phyloP scores from a whole-genome alignment of 2,329 filamentous ascomycete species.

The Scopulariopsis brevicaulis region DNA sequence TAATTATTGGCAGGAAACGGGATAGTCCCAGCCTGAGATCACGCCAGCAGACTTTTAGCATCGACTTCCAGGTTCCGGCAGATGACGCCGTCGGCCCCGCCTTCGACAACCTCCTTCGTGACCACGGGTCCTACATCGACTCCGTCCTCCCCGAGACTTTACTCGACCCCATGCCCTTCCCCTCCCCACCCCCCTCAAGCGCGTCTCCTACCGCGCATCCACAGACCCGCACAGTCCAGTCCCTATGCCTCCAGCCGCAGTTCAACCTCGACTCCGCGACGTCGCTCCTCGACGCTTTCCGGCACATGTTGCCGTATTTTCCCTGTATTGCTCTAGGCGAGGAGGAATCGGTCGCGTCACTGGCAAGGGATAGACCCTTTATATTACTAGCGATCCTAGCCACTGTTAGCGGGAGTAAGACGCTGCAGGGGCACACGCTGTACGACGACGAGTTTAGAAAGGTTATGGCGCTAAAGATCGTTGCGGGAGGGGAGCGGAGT shows the following conservation, averaged over 20 bases:
- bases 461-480: constrained; percentile 42
- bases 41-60: constrained; percentile 29
- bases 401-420: constrained; percentile 29
- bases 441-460: constrained; percentile 49
- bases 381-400: constrained; percentile 38
- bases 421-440: constrained; percentile 37
- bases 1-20: background rate
- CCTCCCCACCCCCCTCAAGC: constrained; percentile 12
- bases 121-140: constrained; percentile 30
- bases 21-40: constrained; percentile 2
- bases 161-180: constrained; percentile 6
- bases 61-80: constrained; percentile 35
- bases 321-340: constrained; percentile 29
- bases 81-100: constrained; percentile 23
- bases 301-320: constrained; percentile 27
- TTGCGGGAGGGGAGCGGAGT: constrained; percentile 43
- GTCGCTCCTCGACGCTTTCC: constrained; percentile 30
- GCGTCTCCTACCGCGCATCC: constrained; percentile 15
- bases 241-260: constrained; percentile 33
- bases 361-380: constrained; percentile 37
- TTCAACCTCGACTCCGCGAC: constrained; percentile 44
- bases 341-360: constrained; percentile 26
- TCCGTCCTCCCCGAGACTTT: constrained; percentile 19
- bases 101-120: constrained; percentile 29
- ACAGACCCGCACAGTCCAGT: constrained; percentile 22